Percentiles rank a stretch among this genome's conserved stretches.
Evolutionary conservation across 441 rosid species (phyloP).

Genomic region (Sinapis alba): DNA sequence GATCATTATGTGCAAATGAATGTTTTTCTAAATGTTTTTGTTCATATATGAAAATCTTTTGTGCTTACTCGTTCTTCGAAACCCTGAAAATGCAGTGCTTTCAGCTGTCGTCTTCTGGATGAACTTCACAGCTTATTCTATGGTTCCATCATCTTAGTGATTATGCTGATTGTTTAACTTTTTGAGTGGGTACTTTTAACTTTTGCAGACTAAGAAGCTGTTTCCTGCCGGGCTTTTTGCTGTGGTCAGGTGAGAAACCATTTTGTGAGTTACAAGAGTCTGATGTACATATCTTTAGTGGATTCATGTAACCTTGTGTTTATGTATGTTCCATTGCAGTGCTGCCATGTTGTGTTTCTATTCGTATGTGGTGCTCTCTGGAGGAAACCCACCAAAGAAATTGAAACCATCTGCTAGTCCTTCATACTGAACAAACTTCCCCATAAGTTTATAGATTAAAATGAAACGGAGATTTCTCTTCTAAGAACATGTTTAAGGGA

Average conservation of each 20-base stretch:
- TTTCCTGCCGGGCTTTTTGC: constrained; percentile 65
- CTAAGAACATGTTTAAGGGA: no score
- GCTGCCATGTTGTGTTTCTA: constrained; percentile 86
- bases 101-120: constrained; percentile 76
- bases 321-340: constrained; percentile 43
- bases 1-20: background rate
- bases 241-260: constrained; percentile 54
- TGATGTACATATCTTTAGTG: constrained; percentile 13
- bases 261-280: background rate
- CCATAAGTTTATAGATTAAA: constrained; percentile 9
- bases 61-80: constrained; percentile 10
- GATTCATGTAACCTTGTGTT: constrained; percentile 6
- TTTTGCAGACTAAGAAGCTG: constrained; percentile 74
- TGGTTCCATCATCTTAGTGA: constrained; percentile 44
- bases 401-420: constrained; percentile 48
- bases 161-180: background rate
- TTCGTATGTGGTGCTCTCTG: constrained; percentile 69
- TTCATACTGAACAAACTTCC: constrained; percentile 38
- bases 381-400: constrained; percentile 97
- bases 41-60: background rate
- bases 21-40: background rate
- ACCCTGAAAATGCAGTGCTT: constrained; percentile 55
- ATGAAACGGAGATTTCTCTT: background rate
- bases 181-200: constrained; percentile 13
- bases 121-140: constrained; percentile 58